phyloP scores from a whole-genome alignment of 2,329 filamentous ascomycete genomes.

The Exophiala sp. region DNA sequence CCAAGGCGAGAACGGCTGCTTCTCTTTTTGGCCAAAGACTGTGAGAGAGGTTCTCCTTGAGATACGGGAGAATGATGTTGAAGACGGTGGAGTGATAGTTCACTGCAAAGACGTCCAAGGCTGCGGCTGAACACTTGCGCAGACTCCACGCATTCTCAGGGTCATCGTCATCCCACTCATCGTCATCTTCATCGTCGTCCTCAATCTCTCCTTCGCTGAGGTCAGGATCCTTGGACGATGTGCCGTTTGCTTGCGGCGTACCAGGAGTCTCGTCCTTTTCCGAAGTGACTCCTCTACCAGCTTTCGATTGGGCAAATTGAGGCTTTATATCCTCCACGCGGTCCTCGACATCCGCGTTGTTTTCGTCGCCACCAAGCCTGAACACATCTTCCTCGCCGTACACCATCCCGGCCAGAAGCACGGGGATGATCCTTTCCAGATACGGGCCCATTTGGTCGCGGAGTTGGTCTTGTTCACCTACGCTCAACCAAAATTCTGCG shows the following conservation, averaged over 20 bases:
- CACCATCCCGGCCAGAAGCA: slow-evolving; percentile 89
- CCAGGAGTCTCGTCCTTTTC: slow-evolving; percentile 30
- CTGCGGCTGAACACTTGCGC: slow-evolving; percentile 92
- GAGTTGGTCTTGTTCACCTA: slow-evolving; percentile 78
- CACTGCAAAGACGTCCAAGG: slow-evolving; percentile 85
- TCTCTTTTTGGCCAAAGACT: slow-evolving; percentile 87
- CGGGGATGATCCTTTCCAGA: slow-evolving; percentile 77
- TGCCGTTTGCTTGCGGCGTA: slow-evolving; percentile 45
- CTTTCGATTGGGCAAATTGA: slow-evolving; percentile 70
- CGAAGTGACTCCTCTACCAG: slow-evolving; percentile 47
- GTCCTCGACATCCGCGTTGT: slow-evolving; percentile 89
- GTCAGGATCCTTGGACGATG: slow-evolving; percentile 58
- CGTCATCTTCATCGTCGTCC: slow-evolving; percentile 61
- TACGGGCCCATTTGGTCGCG: slow-evolving; percentile 71
- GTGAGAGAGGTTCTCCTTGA: slow-evolving; percentile 83
- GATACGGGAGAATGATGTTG: slow-evolving; percentile 82
- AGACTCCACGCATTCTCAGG: slow-evolving; percentile 93
- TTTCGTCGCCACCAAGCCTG: slow-evolving; percentile 72
- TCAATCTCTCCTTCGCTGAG: slow-evolving; percentile 84
- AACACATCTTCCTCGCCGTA: slow-evolving; percentile 92
- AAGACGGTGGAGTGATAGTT: slow-evolving; percentile 88
- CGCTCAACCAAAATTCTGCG: slow-evolving; percentile 93
- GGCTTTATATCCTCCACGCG: slow-evolving; percentile 86
- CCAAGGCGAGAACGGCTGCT: slow-evolving; percentile 86
- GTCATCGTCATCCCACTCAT: slow-evolving; percentile 62